These are phyloP conservation scores for Aspergillus phoenicis DNA, from an alignment of 2,329 filamentous ascomycete genomes.

Conservation along the genomic window DNA sequence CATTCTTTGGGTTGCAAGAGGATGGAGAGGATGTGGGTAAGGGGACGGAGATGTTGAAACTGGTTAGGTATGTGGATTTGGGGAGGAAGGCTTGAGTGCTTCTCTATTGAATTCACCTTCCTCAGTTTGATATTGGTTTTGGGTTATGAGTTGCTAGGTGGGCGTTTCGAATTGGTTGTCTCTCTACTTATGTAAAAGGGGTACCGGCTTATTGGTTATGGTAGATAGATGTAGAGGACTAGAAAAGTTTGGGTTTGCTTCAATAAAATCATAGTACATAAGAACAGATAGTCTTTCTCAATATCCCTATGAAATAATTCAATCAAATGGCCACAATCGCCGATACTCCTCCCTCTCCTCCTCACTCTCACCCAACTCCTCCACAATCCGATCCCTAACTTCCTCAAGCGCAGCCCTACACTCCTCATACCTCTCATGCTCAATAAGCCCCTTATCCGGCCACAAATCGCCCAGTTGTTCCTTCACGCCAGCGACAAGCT, in stretches of 20 bases:
- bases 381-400: constrained; percentile 28
- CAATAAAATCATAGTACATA: not conserved
- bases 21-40: constrained; percentile 14
- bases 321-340: constrained; percentile 34
- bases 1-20: constrained; percentile 62
- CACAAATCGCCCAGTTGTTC: constrained; percentile 31
- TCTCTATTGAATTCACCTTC: too few species aligned
- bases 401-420: constrained; percentile 30
- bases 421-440: constrained; percentile 31
- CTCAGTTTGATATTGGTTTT: not conserved
- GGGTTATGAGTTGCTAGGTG: not conserved
- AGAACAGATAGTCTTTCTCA: too few species aligned
- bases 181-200: not conserved
- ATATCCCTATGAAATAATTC: constrained; percentile 17
- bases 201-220: not conserved
- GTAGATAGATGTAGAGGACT: too few species aligned
- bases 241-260: too few species aligned
- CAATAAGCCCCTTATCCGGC: constrained; percentile 34
- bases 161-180: not conserved
- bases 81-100: constrained; percentile 34
- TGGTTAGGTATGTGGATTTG: constrained; percentile 46
- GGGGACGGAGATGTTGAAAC: constrained; percentile 35
- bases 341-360: constrained; percentile 31
- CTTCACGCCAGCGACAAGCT: constrained; percentile 28
- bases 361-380: constrained; percentile 30